Percentiles rank a stretch among this genome's conserved stretches.
These are phyloP conservation scores for Hypoxylon cercidicola DNA, from an alignment of 495 filamentous ascomycete genomes.

Conservation along the genomic window DNA sequence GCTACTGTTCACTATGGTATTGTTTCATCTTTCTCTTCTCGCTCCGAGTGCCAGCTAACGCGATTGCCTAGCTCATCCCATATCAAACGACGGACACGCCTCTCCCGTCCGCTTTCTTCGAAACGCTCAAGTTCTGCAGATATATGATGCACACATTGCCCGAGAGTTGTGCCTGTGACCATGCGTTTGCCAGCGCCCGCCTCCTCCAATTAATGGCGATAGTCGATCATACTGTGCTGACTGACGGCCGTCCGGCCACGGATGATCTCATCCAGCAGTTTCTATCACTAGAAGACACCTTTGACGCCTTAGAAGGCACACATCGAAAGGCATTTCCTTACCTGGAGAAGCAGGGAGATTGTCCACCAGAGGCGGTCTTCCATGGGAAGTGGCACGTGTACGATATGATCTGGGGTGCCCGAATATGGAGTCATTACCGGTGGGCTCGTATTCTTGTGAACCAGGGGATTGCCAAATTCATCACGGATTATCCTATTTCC, in stretches of 20 bases:
- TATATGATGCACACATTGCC: constrained; percentile 32
- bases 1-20: constrained; percentile 57
- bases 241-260: constrained; percentile 48
- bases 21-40: background rate
- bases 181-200: constrained; percentile 46
- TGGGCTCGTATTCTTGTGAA: constrained; percentile 67
- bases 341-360: constrained; percentile 34
- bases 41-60: constrained; percentile 12
- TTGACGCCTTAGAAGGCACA: constrained; percentile 48
- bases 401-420: constrained; percentile 63
- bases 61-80: constrained; percentile 46
- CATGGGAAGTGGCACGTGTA: constrained; percentile 70
- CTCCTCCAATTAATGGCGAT: constrained; percentile 48
- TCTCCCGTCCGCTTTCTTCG: constrained; percentile 50
- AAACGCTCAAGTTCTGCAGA: constrained; percentile 49
- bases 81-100: constrained; percentile 43
- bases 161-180: constrained; percentile 45
- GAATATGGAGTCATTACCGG: constrained; percentile 72
- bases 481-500: constrained; percentile 46
- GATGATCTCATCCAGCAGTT: constrained; percentile 45
- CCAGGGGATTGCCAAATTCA: constrained; percentile 59
- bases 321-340: constrained; percentile 48
- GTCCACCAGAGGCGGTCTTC: constrained; percentile 58
- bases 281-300: constrained; percentile 47
- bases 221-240: constrained; percentile 40